Base-by-base conservation (phyloP, 2,329 filamentous ascomycete species). In the Colletotrichum truncatum region DNA sequence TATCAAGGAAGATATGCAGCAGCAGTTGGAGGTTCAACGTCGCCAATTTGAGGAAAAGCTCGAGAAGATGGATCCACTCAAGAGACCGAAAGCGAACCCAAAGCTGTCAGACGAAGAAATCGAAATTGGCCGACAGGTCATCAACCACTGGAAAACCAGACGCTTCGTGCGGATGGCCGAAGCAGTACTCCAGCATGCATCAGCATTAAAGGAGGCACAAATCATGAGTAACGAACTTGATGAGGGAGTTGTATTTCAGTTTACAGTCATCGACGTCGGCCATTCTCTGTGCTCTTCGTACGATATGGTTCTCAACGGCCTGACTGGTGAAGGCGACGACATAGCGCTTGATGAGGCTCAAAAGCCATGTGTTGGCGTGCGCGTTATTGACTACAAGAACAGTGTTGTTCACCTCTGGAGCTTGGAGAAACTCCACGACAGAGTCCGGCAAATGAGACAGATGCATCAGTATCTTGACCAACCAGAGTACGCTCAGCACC, bases 201-300 rank as follows among this genome's bases (percentile, higher is more conserved):
- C 93, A 7, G 88, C 90, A 26, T 79, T 99, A 64, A 99, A 99
- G 76, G 96, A 99, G 78, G 96, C 96, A 2, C 96, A 99, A 74
- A 91, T 99, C 66, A 96, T 99, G 93, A 97, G 94, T 80, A 95
- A 97, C 71, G 93, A 97, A 72, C 92, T 99, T 81, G 93, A 96
- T 70, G 96, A 98, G 76, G 89, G 89, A 69, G 92, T 98, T 8
- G 91, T 95, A 18, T 98, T 99, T 76, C 96, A 99, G 76, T 99
- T 98, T 75, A 91, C 93, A 11, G 90, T 98, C 60, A 89, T 98
- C 30, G 95, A 98, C 72, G 83, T 91, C 68, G 96, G 96, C 2
- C 94, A 99, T 73, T 90, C 89, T 21, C 86, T 97, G 70, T 94
- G 92, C 71, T 99, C 96, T 3, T 97, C 94, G 1, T 99, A 99